Conservation (phyloP, 352 stramenopile genomes). For the Blastocystis sp. region DNA sequence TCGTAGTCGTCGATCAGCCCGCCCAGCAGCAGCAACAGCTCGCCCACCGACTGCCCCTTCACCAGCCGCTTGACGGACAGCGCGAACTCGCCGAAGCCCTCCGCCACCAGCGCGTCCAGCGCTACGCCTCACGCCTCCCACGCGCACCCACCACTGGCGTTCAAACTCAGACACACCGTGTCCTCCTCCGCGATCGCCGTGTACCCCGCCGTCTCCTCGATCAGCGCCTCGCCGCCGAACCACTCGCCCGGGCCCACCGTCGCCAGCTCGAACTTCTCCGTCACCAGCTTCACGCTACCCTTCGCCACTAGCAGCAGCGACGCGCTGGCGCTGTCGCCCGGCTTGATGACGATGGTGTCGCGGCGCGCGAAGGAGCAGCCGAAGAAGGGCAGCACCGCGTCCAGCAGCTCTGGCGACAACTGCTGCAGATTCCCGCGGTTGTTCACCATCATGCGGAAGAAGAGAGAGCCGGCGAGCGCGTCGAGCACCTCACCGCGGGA, state of each 20-base stretch:
- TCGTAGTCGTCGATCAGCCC: slow-evolving; percentile 62
- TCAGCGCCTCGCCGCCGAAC: slow-evolving; percentile 63
- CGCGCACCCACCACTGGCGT: not conserved
- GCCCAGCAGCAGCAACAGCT: slow-evolving; percentile 16
- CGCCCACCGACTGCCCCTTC: slow-evolving; percentile 32
- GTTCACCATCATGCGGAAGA: slow-evolving; percentile 54
- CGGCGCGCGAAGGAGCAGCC: slow-evolving; percentile 40
- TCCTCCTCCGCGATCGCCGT: slow-evolving; percentile 66
- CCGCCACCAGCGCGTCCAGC: slow-evolving; percentile 37
- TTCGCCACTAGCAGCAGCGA: slow-evolving; percentile 47
- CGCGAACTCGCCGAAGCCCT: slow-evolving; percentile 42
- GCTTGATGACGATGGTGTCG: slow-evolving; percentile 56
- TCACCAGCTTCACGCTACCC: slow-evolving; percentile 58
- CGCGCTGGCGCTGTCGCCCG: slow-evolving; percentile 7
- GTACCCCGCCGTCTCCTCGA: slow-evolving; percentile 56
- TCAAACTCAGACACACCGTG: slow-evolving; percentile 64
- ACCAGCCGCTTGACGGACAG: slow-evolving; percentile 60
- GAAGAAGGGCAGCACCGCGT: slow-evolving; percentile 10
- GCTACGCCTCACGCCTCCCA: not conserved
- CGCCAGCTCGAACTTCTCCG: slow-evolving; percentile 37
- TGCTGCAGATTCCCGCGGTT: slow-evolving; percentile 35
- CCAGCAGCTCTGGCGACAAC: slow-evolving; percentile 19
- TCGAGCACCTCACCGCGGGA: not conserved
- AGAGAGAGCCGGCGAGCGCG: not conserved
- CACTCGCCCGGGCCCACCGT: slow-evolving; percentile 53